Evolutionary conservation across 768 basidiomycete genomes (phyloP).

Genomic region (Bullera alba): DNA sequence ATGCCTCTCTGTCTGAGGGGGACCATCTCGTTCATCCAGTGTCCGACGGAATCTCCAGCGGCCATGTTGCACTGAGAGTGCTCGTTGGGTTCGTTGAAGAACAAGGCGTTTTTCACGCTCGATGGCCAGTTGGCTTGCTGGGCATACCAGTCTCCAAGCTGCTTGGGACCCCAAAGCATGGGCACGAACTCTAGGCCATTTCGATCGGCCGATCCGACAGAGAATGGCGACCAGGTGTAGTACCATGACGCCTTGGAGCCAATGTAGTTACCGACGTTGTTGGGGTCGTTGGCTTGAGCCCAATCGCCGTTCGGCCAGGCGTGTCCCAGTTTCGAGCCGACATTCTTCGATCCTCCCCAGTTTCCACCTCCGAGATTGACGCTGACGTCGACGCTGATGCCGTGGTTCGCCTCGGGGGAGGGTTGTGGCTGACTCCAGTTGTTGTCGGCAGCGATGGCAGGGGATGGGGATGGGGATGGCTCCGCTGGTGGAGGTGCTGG

Average conservation of each 20-base stretch:
- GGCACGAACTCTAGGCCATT: slow-evolving; percentile 57
- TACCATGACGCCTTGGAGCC: slow-evolving; percentile 49
- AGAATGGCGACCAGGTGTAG: slow-evolving; percentile 63
- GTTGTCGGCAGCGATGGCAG: slow-evolving; percentile 4
- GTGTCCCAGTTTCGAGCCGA: slow-evolving; percentile 54
- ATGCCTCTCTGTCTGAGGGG: slow-evolving; percentile 59
- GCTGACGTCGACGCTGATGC: not conserved
- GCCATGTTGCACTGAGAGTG: slow-evolving; percentile 57
- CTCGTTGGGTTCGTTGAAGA: slow-evolving; percentile 73
- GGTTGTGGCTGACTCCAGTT: slow-evolving; percentile 1
- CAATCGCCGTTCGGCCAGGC: slow-evolving; percentile 62
- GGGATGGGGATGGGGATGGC: slow-evolving; percentile 5
- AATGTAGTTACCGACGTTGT: slow-evolving; percentile 54
- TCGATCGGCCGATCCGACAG: slow-evolving; percentile 47
- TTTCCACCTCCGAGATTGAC: slow-evolving; percentile 1
- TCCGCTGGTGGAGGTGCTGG: slow-evolving; percentile 5
- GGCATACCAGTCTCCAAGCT: slow-evolving; percentile 44
- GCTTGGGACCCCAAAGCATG: slow-evolving; percentile 65
- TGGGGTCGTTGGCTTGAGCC: slow-evolving; percentile 16
- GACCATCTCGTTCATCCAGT: slow-evolving; percentile 61
- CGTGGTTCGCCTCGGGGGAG: not conserved
- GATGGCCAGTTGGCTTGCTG: slow-evolving; percentile 52
- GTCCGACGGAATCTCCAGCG: slow-evolving; percentile 50
- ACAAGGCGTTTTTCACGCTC: slow-evolving; percentile 50
- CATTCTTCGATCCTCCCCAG: slow-evolving; percentile 25